Base-by-base conservation (phyloP, 208 protist species). In the Leishmania guyanensis region DNA sequence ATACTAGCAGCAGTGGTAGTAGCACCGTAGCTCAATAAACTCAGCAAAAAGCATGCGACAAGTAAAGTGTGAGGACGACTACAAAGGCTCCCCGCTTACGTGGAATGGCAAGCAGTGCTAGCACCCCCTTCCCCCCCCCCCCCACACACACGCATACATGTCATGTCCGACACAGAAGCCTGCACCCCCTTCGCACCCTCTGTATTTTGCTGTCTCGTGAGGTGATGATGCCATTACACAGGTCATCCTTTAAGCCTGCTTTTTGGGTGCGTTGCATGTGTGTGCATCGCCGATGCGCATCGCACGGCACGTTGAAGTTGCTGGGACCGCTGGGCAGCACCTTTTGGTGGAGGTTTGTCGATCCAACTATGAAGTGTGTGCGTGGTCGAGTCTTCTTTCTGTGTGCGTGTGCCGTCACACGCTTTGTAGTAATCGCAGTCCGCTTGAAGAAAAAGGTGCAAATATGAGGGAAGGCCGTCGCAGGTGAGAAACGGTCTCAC, bases 1-100 rank as follows among this genome's bases (percentile, higher is more conserved):
- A 77, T 48, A 68, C 39, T 65, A 83, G 29, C 56, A 77, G 74
- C n/a, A 56, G 39, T 5, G 48, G 71, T 51, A 76, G 71, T 58
- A 46, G 72, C 72, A 16, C 51, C 8, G 29, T n/a, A 8, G 53
- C 20, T 16, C 51, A 17, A 58, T 54, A 33, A 76, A 26, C 66
- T 9, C 60, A 65, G 22, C 29, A 65, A 51, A 54, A 51, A 33
- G 8, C 3, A n/a, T 29, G 60, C 20, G 16, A 8, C 29, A 4
- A 33, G 60, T 10, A 33, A 10, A 22, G 0, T 58, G 10, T 48
- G 36, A 53, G 3, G 48, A 20, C 39, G 2, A 16, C 17, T 20
- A 29, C 5, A 12, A 10, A 73, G 48, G 46, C 5, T 51, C 43
- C 39, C 26, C 39, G 20, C 43, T 50, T 72, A 43, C 17, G 26